phyloP scores from a whole-genome alignment of 2,329 filamentous ascomycete genomes.

The Talaromyces sp. region DNA sequence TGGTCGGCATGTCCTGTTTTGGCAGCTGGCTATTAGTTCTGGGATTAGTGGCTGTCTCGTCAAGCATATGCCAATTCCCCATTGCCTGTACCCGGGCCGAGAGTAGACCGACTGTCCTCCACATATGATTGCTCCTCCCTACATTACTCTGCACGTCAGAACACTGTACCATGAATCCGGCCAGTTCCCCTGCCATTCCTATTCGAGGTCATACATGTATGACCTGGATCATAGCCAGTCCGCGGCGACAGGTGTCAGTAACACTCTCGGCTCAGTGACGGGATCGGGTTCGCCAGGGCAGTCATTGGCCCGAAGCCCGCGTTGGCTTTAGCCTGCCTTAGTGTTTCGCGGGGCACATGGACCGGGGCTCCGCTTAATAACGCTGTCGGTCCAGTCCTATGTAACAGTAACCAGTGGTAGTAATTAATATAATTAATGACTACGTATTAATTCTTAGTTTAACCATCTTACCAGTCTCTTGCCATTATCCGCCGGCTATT shows the following conservation, averaged over 20 bases:
- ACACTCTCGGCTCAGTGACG: neutral
- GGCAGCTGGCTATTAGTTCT: neutral
- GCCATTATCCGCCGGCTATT: neutral
- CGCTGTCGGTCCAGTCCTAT: too few species aligned
- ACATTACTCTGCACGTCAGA: too few species aligned
- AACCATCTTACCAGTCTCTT: too few species aligned
- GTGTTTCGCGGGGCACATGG: neutral
- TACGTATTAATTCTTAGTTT: neutral
- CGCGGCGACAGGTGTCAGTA: neutral
- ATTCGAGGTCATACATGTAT: neutral
- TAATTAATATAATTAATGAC: neutral
- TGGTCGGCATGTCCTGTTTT: neutral
- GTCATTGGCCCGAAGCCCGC: neutral
- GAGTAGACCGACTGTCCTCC: neutral
- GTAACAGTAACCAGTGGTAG: neutral
- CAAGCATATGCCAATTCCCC: neutral
- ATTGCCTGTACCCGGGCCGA: neutral
- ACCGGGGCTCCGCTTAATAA: neutral
- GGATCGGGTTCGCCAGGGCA: neutral
- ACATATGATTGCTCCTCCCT: too few species aligned
- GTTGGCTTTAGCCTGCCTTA: neutral
- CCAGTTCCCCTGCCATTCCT: too few species aligned
- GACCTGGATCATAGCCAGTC: too few species aligned
- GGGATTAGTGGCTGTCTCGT: neutral
- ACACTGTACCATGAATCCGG: too few species aligned